These are phyloP conservation scores for Oryza glaberrima DNA, from an alignment of 176 grass and related monocot genomes.

Conservation along the genomic window DNA sequence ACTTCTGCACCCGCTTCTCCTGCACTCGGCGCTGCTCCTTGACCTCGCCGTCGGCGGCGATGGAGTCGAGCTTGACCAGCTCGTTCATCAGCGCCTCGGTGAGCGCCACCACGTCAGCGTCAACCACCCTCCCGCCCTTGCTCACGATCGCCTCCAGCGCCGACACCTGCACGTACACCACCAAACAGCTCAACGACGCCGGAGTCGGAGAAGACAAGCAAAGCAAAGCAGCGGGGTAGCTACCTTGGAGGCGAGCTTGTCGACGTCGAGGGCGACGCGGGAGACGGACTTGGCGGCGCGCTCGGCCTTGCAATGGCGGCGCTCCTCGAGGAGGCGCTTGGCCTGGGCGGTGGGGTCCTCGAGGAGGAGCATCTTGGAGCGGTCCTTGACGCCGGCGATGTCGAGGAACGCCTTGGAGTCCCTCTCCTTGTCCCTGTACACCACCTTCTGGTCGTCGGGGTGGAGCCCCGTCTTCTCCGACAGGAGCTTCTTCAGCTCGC, in stretches of 20 bases:
- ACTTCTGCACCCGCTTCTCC: slow-evolving; percentile 91
- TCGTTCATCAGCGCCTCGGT: slow-evolving; percentile 91
- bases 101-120: slow-evolving; percentile 59
- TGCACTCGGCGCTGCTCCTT: slow-evolving; percentile 64
- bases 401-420: slow-evolving; percentile 82
- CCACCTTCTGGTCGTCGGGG: slow-evolving; percentile 85
- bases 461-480: slow-evolving; percentile 80
- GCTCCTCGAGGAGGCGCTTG: slow-evolving; percentile 74
- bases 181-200: neutral
- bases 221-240: no score
- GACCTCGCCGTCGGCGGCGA: slow-evolving; percentile 80
- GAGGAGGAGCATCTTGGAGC: slow-evolving; percentile 74
- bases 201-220: no score
- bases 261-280: slow-evolving; percentile 59
- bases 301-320: slow-evolving; percentile 57
- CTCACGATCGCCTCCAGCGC: slow-evolving; percentile 74
- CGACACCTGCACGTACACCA: slow-evolving; percentile 57
- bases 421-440: slow-evolving; percentile 78
- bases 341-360: slow-evolving; percentile 87
- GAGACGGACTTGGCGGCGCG: slow-evolving; percentile 62
- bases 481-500: slow-evolving; percentile 91
- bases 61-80: slow-evolving; percentile 79
- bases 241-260: slow-evolving; percentile 66
- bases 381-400: slow-evolving; percentile 78
- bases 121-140: slow-evolving; percentile 81